Percentiles rank a stretch among this genome's conserved stretches.
phyloP scores from a whole-genome alignment of 2,329 filamentous ascomycete species.

The Elsinoe arachidis region DNA sequence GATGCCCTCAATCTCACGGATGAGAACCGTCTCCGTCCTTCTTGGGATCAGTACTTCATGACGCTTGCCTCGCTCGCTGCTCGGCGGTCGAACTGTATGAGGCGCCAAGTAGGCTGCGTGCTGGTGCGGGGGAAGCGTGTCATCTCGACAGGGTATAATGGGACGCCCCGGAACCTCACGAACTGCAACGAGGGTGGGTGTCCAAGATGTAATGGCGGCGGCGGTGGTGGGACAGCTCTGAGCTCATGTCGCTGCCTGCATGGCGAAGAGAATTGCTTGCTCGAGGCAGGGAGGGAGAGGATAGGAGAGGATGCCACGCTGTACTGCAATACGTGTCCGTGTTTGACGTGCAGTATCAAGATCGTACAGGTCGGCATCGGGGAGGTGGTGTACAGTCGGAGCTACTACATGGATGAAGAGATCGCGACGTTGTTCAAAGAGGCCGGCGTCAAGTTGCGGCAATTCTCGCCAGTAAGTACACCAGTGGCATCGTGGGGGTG shows the following conservation, averaged over 20 bases:
- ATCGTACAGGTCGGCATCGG: conserved; percentile 93
- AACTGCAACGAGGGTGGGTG: conserved; percentile 95
- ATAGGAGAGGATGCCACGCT: conserved; percentile 74
- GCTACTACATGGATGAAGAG: conserved; percentile 87
- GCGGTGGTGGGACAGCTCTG: conserved; percentile 61
- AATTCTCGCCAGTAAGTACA: conserved; percentile 70
- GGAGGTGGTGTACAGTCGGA: conserved; percentile 89
- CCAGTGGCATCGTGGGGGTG: background rate
- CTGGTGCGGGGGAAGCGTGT: conserved; percentile 79
- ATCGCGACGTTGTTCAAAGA: conserved; percentile 74
- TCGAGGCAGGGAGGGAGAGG: conserved; percentile 87
- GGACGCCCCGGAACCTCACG: conserved; percentile 76
- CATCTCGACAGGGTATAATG: conserved; percentile 94
- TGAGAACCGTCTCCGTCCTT: conserved; percentile 70
- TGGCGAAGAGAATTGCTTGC: conserved; percentile 91
- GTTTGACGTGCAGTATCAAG: conserved; percentile 96
- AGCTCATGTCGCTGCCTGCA: conserved; percentile 93
- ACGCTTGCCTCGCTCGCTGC: conserved; percentile 85
- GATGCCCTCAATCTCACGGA: conserved; percentile 67
- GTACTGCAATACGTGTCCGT: conserved; percentile 95
- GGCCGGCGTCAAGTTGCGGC: conserved; percentile 74
- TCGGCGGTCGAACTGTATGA: conserved; percentile 94
- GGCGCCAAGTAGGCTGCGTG: conserved; percentile 88
- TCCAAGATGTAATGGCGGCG: conserved; percentile 69
- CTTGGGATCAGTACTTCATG: conserved; percentile 99